These are phyloP conservation scores for Graphilbum sp. DNA, from an alignment of 2,329 filamentous ascomycete species.

Conservation along the genomic window DNA sequence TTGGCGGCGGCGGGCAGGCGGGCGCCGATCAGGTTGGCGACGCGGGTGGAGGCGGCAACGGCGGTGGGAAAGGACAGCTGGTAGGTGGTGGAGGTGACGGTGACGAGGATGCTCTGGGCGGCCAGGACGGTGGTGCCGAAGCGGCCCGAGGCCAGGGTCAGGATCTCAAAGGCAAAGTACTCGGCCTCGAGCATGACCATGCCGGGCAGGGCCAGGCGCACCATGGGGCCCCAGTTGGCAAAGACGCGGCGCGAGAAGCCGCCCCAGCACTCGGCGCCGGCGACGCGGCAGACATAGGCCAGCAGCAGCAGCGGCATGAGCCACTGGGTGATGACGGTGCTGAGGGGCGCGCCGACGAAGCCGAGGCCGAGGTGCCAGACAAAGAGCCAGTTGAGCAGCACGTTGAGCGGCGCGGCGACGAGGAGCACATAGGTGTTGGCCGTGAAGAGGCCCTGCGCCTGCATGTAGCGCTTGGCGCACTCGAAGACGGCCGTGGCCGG, in stretches of 20 bases:
- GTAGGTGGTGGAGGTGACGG: constrained; percentile 64
- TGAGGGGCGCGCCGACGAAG: constrained; percentile 64
- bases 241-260: constrained; percentile 57
- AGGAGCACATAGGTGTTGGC: constrained; percentile 64
- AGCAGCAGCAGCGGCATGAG: constrained; percentile 58
- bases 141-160: constrained; percentile 68
- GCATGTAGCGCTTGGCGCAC: constrained; percentile 61
- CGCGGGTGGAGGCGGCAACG: constrained; percentile 73
- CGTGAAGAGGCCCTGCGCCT: constrained; percentile 69
- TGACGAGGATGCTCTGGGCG: constrained; percentile 73
- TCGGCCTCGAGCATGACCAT: constrained; percentile 91
- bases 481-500: constrained; percentile 67
- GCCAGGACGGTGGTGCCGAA: constrained; percentile 68
- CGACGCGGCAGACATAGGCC: constrained; percentile 55
- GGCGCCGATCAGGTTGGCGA: constrained; percentile 86
- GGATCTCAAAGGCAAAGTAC: constrained; percentile 80
- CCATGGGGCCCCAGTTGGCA: constrained; percentile 68
- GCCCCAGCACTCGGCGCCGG: constrained; percentile 64
- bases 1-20: constrained; percentile 66
- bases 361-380: constrained; percentile 56
- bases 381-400: constrained; percentile 62
- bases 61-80: constrained; percentile 86
- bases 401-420: constrained; percentile 60
- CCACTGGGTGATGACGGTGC: constrained; percentile 59
- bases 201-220: constrained; percentile 72